Percentiles rank a stretch among this genome's conserved stretches.
phyloP scores from a whole-genome alignment of 768 basidiomycete species.

The Imleria badia region DNA sequence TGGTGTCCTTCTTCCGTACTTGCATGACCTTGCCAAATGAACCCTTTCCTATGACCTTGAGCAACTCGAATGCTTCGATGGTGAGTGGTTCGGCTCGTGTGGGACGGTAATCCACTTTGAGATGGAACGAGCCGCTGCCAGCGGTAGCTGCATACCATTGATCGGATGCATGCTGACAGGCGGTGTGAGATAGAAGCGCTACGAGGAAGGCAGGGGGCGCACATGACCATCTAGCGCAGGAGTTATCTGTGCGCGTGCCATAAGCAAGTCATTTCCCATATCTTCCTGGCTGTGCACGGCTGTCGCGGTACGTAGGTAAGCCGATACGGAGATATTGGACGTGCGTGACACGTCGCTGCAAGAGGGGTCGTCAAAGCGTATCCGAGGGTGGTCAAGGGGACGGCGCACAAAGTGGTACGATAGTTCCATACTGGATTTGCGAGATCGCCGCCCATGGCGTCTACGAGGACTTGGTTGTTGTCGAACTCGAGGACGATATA shows the following conservation, averaged over 20 bases:
- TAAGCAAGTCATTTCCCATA: slow-evolving; percentile 96
- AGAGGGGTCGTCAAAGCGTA: slow-evolving; percentile 4
- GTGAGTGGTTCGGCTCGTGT: slow-evolving; percentile 79
- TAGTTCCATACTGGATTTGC: slow-evolving; percentile 93
- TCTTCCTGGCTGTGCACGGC: slow-evolving; percentile 76
- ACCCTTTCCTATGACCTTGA: slow-evolving; percentile 98
- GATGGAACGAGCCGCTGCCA: slow-evolving; percentile 89
- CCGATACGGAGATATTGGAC: slow-evolving; percentile 87
- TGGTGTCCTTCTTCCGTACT: slow-evolving; percentile 97
- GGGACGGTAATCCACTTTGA: slow-evolving; percentile 94
- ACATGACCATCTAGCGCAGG: slow-evolving; percentile 81
- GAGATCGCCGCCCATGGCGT: slow-evolving; percentile 95
- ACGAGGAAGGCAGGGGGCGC: slow-evolving; percentile 25
- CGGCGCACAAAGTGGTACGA: slow-evolving; percentile 86
- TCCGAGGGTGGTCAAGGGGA: not conserved
- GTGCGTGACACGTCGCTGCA: slow-evolving; percentile 91
- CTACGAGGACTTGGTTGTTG: slow-evolving; percentile 95
- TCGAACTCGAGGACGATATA: slow-evolving; percentile 98
- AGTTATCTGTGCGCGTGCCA: slow-evolving; percentile 89
- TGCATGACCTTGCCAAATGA: slow-evolving; percentile 99
- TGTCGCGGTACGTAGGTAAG: slow-evolving; percentile 84
- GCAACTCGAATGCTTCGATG: slow-evolving; percentile 95
- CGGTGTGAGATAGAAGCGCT: slow-evolving; percentile 2
- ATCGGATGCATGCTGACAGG: slow-evolving; percentile 71
- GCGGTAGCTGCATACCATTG: slow-evolving; percentile 87